Conservation (phyloP, 495 filamentous ascomycete species). For the Staphylotrichum longicolle region DNA sequence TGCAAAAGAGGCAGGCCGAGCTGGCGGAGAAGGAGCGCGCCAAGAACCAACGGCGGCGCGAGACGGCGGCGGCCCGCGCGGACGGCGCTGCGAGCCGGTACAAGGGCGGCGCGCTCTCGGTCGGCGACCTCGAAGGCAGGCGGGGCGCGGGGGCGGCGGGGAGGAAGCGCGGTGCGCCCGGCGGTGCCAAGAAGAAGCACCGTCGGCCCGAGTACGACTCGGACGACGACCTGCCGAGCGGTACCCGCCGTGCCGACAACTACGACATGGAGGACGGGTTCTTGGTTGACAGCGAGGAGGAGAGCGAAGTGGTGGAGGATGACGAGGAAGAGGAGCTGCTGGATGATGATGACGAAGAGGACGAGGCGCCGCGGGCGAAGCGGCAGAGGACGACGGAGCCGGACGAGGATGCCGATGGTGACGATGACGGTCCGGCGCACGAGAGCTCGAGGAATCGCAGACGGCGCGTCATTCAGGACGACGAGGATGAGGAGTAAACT, state of each 20-base stretch:
- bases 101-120: constrained; percentile 60
- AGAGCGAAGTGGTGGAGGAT: constrained; percentile 59
- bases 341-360: constrained; percentile 50
- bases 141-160: constrained; percentile 32
- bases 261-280: constrained; percentile 82
- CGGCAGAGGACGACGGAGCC: constrained; percentile 48
- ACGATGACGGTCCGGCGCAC: constrained; percentile 41
- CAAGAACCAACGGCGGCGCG: constrained; percentile 64
- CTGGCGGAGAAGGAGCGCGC: constrained; percentile 66
- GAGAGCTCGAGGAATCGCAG: constrained; percentile 37
- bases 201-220: constrained; percentile 55
- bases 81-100: constrained; percentile 52
- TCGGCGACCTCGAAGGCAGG: constrained; percentile 70
- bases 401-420: constrained; percentile 38
- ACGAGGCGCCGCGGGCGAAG: constrained; percentile 49
- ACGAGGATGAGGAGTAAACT: constrained; percentile 35
- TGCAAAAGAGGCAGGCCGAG: constrained; percentile 73
- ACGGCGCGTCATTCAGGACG: constrained; percentile 50
- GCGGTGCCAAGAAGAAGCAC: constrained; percentile 43
- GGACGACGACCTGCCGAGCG: constrained; percentile 64
- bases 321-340: constrained; percentile 56
- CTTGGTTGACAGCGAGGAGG: constrained; percentile 71
- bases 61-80: constrained; percentile 64
- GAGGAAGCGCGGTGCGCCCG: constrained; percentile 46
- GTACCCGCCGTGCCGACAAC: constrained; percentile 68